Conservation (phyloP, 2,329 filamentous ascomycete species). For the Hypoxylon rubiginosum region DNA sequence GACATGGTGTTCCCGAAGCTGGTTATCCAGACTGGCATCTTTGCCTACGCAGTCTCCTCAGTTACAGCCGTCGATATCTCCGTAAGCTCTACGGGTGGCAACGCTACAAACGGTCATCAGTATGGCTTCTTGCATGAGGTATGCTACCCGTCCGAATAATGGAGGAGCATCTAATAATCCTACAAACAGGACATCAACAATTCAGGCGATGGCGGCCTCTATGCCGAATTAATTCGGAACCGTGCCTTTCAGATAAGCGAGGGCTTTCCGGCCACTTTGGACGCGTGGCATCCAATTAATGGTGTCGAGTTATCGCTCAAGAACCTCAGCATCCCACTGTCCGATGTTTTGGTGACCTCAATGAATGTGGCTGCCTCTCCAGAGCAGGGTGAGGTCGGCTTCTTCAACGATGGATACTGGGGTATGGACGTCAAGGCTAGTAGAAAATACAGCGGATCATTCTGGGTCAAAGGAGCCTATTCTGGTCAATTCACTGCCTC, state of each 20-base stretch:
- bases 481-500: slow-evolving; percentile 62
- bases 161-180: slow-evolving; percentile 41
- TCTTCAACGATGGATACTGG: slow-evolving; percentile 69
- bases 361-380: slow-evolving; percentile 59
- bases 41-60: slow-evolving; percentile 38
- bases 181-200: slow-evolving; percentile 70
- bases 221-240: slow-evolving; percentile 78
- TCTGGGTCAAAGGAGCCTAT: slow-evolving; percentile 66
- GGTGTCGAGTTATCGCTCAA: slow-evolving; percentile 62
- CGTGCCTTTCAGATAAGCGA: slow-evolving; percentile 74
- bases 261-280: slow-evolving; percentile 58
- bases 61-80: slow-evolving; percentile 54
- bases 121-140: slow-evolving; percentile 63
- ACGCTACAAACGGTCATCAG: slow-evolving; percentile 59
- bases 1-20: slow-evolving; percentile 43
- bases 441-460: slow-evolving; percentile 63
- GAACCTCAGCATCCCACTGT: slow-evolving; percentile 62
- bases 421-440: slow-evolving; percentile 65
- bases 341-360: slow-evolving; percentile 65
- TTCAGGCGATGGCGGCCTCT: slow-evolving; percentile 79
- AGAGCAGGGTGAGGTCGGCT: slow-evolving; percentile 57
- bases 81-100: slow-evolving; percentile 56
- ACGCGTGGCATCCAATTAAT: slow-evolving; percentile 61
- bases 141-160: neutral
- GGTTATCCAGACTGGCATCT: slow-evolving; percentile 36